Conservation (phyloP, 2,329 filamentous ascomycete species). For the Conoideocrella luteorostrata region DNA sequence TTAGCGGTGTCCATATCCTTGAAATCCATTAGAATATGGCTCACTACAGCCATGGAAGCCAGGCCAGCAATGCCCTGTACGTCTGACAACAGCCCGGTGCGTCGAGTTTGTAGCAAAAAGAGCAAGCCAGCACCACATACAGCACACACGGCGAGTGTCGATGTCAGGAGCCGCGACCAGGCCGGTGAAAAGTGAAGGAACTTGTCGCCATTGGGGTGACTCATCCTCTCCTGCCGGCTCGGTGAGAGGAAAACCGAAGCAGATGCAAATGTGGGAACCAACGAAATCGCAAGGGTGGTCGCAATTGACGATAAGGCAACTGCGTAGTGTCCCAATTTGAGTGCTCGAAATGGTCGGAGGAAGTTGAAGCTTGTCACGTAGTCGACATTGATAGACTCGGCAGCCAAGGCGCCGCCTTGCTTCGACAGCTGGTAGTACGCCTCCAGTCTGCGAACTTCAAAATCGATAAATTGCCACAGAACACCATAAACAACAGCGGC, state of each 20-base stretch:
- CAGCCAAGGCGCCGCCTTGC: conserved; percentile 52
- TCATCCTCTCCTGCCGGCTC: conserved; percentile 36
- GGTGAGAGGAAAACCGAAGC: conserved; percentile 55
- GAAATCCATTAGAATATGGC: conserved; percentile 69
- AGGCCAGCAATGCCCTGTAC: conserved; percentile 68
- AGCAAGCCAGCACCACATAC: conserved; percentile 51
- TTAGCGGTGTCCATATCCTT: conserved; percentile 63
- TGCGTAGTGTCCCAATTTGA: conserved; percentile 59
- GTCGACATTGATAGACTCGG: conserved; percentile 65
- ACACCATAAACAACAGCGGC: conserved; percentile 57
- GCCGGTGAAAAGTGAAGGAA: conserved; percentile 47
- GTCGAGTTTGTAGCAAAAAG: conserved; percentile 53
- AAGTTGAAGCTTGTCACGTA: conserved; percentile 65
- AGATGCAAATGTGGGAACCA: conserved; percentile 63
- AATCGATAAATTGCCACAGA: conserved; percentile 60
- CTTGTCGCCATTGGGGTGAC: conserved; percentile 39
- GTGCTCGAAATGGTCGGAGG: conserved; percentile 55
- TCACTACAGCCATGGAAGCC: conserved; percentile 68
- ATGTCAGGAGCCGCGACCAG: conserved; percentile 57
- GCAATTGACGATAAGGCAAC: conserved; percentile 61
- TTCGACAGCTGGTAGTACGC: conserved; percentile 61
- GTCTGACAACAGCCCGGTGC: conserved; percentile 60
- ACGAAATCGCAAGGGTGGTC: conserved; percentile 58
- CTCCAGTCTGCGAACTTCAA: conserved; percentile 60
- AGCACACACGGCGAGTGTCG: conserved; percentile 50